Conservation (phyloP, 768 basidiomycete species). For the Harrya chromipes region DNA sequence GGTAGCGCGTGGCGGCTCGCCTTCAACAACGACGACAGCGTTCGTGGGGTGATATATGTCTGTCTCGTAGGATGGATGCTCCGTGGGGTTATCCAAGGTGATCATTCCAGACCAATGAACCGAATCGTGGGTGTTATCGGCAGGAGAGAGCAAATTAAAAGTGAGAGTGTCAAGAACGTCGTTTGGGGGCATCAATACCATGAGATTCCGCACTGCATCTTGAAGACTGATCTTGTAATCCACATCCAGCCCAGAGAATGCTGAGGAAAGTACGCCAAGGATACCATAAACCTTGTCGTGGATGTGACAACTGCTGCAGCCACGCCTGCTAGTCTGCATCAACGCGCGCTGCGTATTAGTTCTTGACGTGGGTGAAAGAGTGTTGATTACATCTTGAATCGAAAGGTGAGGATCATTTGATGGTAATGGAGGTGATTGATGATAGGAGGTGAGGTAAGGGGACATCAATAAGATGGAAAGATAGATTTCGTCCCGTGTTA, state of each 20-base stretch:
- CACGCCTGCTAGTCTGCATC: slow-evolving; percentile 10
- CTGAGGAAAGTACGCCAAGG: slow-evolving; percentile 3
- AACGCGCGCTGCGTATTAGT: slow-evolving; percentile 5
- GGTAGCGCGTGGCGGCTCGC: neutral
- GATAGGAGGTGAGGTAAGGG: slow-evolving; percentile 4
- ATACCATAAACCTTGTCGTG: slow-evolving; percentile 10
- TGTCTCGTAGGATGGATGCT: slow-evolving; percentile 11
- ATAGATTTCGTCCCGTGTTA: slow-evolving; percentile 6
- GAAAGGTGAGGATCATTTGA: neutral
- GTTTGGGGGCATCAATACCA: slow-evolving; percentile 3
- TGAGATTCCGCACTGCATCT: slow-evolving; percentile 2
- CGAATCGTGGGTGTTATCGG: neutral
- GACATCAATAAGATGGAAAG: slow-evolving; percentile 10
- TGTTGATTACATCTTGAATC: slow-evolving; percentile 7
- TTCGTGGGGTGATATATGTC: slow-evolving; percentile 3
- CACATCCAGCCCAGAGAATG: neutral
- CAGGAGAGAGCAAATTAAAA: slow-evolving; percentile 6
- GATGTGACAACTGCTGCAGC: neutral
- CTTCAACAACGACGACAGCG: neutral
- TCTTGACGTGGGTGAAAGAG: slow-evolving; percentile 7
- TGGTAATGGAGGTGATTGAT: neutral
- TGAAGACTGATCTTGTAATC: slow-evolving; percentile 1
- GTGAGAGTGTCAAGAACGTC: slow-evolving; percentile 13
- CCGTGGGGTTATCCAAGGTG: slow-evolving; percentile 1
- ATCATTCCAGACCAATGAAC: slow-evolving; percentile 13